These are phyloP conservation scores for Phytophthora sp. DNA, from an alignment of 352 stramenopile species.

Conservation along the genomic window DNA sequence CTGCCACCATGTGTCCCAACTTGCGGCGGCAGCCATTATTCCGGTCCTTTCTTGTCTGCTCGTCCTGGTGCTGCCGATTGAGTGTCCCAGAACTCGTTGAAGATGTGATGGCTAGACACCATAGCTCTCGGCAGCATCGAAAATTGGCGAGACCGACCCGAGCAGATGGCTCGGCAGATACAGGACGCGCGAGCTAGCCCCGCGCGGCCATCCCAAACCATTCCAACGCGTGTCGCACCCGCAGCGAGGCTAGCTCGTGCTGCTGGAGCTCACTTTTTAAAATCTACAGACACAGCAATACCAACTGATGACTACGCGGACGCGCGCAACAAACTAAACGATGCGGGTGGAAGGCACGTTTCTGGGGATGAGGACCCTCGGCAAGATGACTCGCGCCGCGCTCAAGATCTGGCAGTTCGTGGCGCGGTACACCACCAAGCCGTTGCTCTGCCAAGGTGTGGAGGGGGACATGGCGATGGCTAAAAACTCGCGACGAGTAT, in stretches of 20 bases:
- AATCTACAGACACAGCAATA: constrained; percentile 10
- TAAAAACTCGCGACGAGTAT: constrained; percentile 25
- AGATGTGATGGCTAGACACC: background rate
- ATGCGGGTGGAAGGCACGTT: constrained; percentile 28
- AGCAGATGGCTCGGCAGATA: too few relatives aligned
- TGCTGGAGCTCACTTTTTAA: constrained; percentile 23
- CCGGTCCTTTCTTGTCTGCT: too few relatives aligned
- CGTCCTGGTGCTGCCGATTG: too few relatives aligned
- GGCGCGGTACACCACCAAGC: constrained; percentile 27
- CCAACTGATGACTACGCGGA: constrained; percentile 21
- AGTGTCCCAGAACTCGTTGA: too few relatives aligned
- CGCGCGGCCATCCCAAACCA: too few relatives aligned
- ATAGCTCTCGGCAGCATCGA: background rate
- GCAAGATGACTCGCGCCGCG: constrained; percentile 17
- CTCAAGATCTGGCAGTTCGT: constrained; percentile 34
- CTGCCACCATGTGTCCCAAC: too few relatives aligned
- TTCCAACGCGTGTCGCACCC: constrained; percentile 38
- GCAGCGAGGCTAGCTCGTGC: background rate
- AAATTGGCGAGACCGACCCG: constrained; percentile 16
- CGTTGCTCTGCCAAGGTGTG: constrained; percentile 32
- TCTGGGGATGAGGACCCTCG: constrained; percentile 8
- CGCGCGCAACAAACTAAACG: constrained; percentile 1
- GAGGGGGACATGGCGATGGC: constrained; percentile 30
- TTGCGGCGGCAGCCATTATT: too few relatives aligned
- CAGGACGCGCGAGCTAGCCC: too few relatives aligned